These are phyloP conservation scores for Blastomyces gilchristii DNA, from an alignment of 2,329 filamentous ascomycete genomes.

Conservation along the genomic window DNA sequence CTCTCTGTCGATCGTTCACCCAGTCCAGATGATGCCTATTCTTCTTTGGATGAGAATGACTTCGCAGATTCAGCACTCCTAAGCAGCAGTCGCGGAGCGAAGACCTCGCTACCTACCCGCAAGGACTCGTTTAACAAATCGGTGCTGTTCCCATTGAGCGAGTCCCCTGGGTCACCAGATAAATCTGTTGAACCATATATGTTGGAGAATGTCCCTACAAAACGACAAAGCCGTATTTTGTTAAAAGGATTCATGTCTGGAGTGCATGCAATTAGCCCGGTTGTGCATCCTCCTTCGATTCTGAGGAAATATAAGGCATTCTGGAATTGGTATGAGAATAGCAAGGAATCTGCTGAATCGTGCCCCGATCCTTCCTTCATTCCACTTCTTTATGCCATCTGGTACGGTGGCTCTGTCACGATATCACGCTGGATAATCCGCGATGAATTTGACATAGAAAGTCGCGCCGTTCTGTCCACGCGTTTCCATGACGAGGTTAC, in stretches of 20 bases:
- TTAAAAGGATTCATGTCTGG: conserved; percentile 40
- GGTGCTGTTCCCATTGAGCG: conserved; percentile 29
- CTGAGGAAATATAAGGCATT: conserved; percentile 34
- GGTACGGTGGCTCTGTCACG: conserved; percentile 40
- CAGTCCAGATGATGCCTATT: conserved; percentile 16
- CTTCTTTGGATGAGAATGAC: conserved; percentile 16
- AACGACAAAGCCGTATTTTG: conserved; percentile 37
- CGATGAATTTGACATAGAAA: conserved; percentile 30
- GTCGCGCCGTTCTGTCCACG: conserved; percentile 29
- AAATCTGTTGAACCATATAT: conserved; percentile 31
- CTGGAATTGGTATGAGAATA: conserved; percentile 38
- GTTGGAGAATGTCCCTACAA: conserved; percentile 34
- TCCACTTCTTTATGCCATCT: conserved; percentile 38
- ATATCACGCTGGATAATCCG: conserved; percentile 34
- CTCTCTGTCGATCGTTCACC: conserved; percentile 20
- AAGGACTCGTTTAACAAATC: conserved; percentile 28
- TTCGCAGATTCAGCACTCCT: conserved; percentile 15
- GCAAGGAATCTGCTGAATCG: conserved; percentile 27
- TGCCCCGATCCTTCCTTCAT: conserved; percentile 35
- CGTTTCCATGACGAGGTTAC: conserved; percentile 36
- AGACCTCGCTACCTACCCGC: conserved; percentile 15
- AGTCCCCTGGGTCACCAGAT: conserved; percentile 27
- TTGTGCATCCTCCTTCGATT: conserved; percentile 36
- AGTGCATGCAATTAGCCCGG: conserved; percentile 37
- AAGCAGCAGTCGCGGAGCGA: not conserved